Conservation (phyloP, 225 moss, liverwort and hornwort species). For the Antitrichia curtipendula region DNA sequence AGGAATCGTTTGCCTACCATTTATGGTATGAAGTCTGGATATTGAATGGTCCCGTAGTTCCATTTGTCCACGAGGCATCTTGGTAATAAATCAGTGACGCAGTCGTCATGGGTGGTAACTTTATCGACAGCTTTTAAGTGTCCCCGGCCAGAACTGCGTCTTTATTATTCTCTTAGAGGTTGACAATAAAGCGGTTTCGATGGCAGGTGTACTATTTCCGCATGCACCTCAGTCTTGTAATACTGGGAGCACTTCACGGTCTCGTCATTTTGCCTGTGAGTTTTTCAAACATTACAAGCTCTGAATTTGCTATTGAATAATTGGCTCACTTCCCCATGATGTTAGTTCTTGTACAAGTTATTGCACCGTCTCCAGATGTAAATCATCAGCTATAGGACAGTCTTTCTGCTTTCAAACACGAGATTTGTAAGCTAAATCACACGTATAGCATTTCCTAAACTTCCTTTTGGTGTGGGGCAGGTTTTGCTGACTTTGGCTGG, state of each 20-base stretch:
- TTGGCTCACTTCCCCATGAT: neutral
- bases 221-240: conserved; percentile 74
- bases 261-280: conserved; percentile 81
- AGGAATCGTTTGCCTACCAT: neutral
- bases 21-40: neutral
- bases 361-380: neutral
- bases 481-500: conserved; percentile 55
- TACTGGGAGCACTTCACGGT: conserved; percentile 77
- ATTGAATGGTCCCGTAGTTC: neutral
- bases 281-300: neutral
- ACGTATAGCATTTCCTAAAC: neutral
- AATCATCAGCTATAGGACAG: neutral
- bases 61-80: neutral
- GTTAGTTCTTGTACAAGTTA: neutral
- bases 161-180: neutral
- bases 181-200: neutral
- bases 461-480: conserved; percentile 2
- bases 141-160: neutral
- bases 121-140: neutral
- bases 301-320: neutral
- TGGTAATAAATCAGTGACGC: neutral
- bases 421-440: neutral
- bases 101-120: neutral
- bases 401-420: neutral
- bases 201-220: conserved; percentile 88